Evolutionary conservation across 768 basidiomycete species (phyloP).

Genomic region (Pisolithus microcarpus): DNA sequence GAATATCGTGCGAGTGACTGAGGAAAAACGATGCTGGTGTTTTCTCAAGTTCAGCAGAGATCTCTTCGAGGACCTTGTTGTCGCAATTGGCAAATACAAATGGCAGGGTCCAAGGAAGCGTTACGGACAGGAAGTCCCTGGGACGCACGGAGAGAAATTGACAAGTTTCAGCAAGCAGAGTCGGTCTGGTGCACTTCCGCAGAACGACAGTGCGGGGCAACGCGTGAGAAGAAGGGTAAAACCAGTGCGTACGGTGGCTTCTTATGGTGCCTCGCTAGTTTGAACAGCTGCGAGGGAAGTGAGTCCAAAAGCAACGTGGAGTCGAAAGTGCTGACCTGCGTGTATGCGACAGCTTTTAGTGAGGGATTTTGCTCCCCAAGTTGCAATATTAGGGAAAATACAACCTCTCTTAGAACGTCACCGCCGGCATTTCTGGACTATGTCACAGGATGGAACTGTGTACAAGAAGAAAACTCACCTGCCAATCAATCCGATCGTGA

Average conservation of each 20-base stretch:
- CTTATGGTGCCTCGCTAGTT: conserved; percentile 48
- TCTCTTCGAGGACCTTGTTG: conserved; percentile 46
- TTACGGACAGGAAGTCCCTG: conserved; percentile 56
- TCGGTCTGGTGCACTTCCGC: conserved; percentile 51
- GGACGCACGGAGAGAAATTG: conserved; percentile 55
- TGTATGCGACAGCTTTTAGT: conserved; percentile 59
- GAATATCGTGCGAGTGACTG: conserved; percentile 49
- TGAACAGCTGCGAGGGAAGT: conserved; percentile 41
- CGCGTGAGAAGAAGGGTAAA: conserved; percentile 58
- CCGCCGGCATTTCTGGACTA: conserved; percentile 38
- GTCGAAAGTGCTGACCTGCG: conserved; percentile 42
- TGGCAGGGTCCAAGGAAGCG: conserved; percentile 61
- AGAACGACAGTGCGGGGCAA: conserved; percentile 61
- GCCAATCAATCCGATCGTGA: conserved; percentile 53
- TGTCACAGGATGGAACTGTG: conserved; percentile 1
- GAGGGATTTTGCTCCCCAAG: conserved; percentile 63
- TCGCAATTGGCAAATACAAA: conserved; percentile 59
- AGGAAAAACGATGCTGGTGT: conserved; percentile 46
- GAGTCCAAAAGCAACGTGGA: not conserved
- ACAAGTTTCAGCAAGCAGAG: conserved; percentile 56
- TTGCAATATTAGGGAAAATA: conserved; percentile 59
- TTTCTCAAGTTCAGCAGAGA: conserved; percentile 47
- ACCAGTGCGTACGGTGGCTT: conserved; percentile 62
- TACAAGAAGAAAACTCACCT: conserved; percentile 21
- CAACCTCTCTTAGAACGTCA: conserved; percentile 49